Percentiles rank a stretch among this genome's conserved stretches.
phyloP scores from a whole-genome alignment of 176 grass and related monocot genomes.

The Oryza longistaminata region DNA sequence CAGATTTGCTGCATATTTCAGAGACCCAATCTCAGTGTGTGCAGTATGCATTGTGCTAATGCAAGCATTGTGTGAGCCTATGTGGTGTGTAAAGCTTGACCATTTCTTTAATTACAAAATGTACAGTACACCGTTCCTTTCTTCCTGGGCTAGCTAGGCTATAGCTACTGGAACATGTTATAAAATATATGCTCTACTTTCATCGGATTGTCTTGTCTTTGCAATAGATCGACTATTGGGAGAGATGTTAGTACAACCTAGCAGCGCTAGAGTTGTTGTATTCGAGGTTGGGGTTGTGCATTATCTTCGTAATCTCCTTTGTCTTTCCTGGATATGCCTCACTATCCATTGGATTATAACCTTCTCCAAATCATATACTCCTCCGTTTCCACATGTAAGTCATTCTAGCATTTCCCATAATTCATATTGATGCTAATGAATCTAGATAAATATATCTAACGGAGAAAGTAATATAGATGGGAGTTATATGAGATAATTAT shows the following conservation, averaged over 20 bases:
- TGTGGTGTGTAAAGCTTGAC: neutral
- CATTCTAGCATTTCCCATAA: too few species aligned
- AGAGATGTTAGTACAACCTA: neutral
- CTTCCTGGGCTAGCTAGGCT: neutral
- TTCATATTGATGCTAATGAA: too few species aligned
- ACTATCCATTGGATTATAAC: too few species aligned
- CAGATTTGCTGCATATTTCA: neutral
- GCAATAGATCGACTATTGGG: neutral
- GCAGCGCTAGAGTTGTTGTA: neutral
- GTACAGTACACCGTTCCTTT: neutral
- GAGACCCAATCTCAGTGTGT: neutral
- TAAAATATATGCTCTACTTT: neutral
- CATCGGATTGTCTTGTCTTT: neutral
- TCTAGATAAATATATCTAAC: too few species aligned
- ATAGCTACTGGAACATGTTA: neutral
- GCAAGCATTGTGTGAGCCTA: neutral
- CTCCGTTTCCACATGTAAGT: too few species aligned
- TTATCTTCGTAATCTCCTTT: neutral
- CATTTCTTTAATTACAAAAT: neutral
- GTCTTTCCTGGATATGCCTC: too few species aligned
- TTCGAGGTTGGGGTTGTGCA: too few species aligned
- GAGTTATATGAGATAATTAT: too few species aligned
- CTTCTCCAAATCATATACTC: too few species aligned
- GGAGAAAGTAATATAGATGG: too few species aligned
- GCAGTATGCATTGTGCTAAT: constrained; percentile 10